Evolutionary conservation across 2,329 filamentous ascomycete species (phyloP), one percentile per base, ranked within the genome.

Genomic region (Myriosclerotinia duriaeana): DNA sequence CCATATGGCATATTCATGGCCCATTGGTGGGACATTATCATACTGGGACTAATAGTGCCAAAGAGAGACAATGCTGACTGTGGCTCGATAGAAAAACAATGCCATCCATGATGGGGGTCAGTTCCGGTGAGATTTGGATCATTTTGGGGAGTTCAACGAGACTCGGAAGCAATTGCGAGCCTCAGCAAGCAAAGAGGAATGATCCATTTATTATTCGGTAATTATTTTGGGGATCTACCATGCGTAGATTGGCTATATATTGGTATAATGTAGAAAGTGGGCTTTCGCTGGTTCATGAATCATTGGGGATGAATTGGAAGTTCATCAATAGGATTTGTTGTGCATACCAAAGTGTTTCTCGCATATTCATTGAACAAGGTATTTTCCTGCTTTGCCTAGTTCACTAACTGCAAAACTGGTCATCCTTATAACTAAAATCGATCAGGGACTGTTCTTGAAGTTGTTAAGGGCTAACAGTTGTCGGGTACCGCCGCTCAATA

Each of bases 191-290:
- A 26, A 52, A 50, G 34, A 38, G 38, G 34, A 38, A 61, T 52
- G 64, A 60, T 44, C 64, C 64, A 65, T 60, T 59, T 60, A 61
- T 59, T 60, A 61, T 53, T 60, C 54, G 64, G 64, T 52, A 53
- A 65, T 65, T 65, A 60, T 65, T 59, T 42, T 53, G 38, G n/a
- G 36, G 64, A 65, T 65, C 64, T 60, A 46, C 54, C 56, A 48
- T 53, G 46, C 54, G 40, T 61, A 50, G 54, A 60, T 60, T 65
- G 46, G 36, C 44, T 61, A 36, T 64, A 64, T 65, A 60, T 60
- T 65, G 53, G n/a, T 26, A 50, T 36, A 34, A 53, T 26, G 34
- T 60, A 40, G 63, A 60, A 26, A 48, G 54, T 61, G 64, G 64
- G 46, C 54, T 65, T 53, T 52, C 34, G n/a, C 36, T 44, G 22